Percentiles rank a stretch among this genome's conserved stretches.
These are phyloP conservation scores for Pythium brachiatum DNA, from an alignment of 352 stramenopile genomes.

Conservation along the genomic window DNA sequence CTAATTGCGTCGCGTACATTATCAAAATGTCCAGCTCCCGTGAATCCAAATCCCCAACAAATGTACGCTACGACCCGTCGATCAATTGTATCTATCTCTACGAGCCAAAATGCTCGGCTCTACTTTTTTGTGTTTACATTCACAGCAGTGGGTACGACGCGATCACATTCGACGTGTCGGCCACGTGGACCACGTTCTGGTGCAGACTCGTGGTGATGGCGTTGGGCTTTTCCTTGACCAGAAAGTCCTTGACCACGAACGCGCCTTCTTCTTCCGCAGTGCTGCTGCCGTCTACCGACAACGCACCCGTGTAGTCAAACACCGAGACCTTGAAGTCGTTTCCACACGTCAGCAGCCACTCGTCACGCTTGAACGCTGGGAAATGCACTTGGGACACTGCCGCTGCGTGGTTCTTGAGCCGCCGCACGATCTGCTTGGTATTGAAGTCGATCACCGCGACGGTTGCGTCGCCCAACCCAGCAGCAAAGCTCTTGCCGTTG, in stretches of 20 bases:
- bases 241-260: conserved; percentile 50
- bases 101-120: neutral
- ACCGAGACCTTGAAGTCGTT: conserved; percentile 71
- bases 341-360: conserved; percentile 57
- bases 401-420: conserved; percentile 50
- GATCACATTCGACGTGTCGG: conserved; percentile 51
- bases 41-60: conserved; percentile 5
- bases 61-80: neutral
- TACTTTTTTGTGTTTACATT: conserved; percentile 2
- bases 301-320: conserved; percentile 50
- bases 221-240: conserved; percentile 44
- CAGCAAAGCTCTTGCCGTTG: conserved; percentile 61
- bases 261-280: conserved; percentile 14
- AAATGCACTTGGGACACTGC: conserved; percentile 70
- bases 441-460: conserved; percentile 66
- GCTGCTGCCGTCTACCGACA: conserved; percentile 25
- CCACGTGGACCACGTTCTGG: conserved; percentile 51
- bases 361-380: conserved; percentile 38
- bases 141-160: conserved; percentile 45
- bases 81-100: neutral
- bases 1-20: conserved; percentile 22
- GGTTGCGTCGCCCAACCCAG: conserved; percentile 60
- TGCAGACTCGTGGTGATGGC: conserved; percentile 51
- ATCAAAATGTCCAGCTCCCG: conserved; percentile 8
- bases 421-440: conserved; percentile 45